These are phyloP conservation scores for Dothiorella sarmentorum DNA, from an alignment of 2,329 filamentous ascomycete genomes.

Conservation along the genomic window DNA sequence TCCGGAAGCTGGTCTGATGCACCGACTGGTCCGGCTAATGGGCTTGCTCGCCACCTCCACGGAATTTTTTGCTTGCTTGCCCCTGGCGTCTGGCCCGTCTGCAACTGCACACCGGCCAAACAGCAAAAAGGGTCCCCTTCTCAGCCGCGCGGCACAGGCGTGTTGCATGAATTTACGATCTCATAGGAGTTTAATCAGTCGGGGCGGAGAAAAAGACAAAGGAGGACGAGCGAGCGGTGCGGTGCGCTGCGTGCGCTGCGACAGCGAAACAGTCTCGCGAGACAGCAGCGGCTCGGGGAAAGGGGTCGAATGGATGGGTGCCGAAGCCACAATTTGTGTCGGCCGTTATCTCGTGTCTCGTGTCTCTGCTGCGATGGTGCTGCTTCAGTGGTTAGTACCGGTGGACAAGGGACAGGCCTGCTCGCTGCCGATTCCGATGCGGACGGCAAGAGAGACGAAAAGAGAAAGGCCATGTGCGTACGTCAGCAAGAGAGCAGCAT, in stretches of 20 bases:
- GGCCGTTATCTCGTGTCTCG: not conserved
- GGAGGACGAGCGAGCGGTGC: not conserved
- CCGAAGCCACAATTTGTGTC: not conserved
- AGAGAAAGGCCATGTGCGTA: not conserved
- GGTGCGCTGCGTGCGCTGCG: not conserved
- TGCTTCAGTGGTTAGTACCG: not conserved
- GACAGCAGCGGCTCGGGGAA: no score
- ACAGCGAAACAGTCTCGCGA: no score
- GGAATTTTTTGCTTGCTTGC: not conserved
- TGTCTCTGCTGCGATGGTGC: not conserved
- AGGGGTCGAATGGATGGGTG: no score
- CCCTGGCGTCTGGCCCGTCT: not conserved
- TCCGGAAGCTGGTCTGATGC: not conserved
- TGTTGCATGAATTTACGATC: not conserved
- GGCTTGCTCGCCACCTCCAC: not conserved
- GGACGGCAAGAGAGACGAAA: not conserved
- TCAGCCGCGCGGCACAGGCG: not conserved
- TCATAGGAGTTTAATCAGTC: not conserved
- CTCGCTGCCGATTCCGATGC: constrained; percentile 9
- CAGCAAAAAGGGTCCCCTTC: not conserved
- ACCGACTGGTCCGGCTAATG: not conserved
- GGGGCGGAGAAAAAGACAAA: not conserved
- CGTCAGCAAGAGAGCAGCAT: not conserved
- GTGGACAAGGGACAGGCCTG: not conserved
- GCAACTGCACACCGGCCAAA: not conserved